A percentile compares a stretch with the other conserved stretches of the same genome.
Evolutionary conservation across 2,329 filamentous ascomycete genomes (phyloP).

Genomic region (Xylariaceae sp.): DNA sequence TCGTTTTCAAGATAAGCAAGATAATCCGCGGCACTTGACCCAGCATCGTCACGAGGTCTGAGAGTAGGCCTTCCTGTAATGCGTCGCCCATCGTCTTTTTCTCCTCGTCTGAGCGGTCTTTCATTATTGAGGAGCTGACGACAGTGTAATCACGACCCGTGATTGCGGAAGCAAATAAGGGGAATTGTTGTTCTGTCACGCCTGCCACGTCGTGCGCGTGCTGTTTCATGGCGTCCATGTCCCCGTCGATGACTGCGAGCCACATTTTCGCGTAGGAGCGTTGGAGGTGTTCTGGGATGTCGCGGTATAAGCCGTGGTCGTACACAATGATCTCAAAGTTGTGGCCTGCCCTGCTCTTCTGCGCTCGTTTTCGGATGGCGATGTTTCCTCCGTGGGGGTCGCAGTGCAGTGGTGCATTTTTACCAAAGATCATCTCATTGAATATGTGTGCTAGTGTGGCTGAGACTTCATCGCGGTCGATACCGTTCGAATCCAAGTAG

Average conservation of each 20-base stretch:
- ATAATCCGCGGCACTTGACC: conserved; percentile 90
- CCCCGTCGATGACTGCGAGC: conserved; percentile 90
- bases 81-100: conserved; percentile 83
- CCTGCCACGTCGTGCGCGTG: conserved; percentile 88
- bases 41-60: conserved; percentile 82
- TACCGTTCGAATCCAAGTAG: conserved; percentile 80
- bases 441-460: conserved; percentile 88
- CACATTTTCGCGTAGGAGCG: conserved; percentile 94
- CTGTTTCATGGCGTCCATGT: conserved; percentile 80
- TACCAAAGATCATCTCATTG: conserved; percentile 99
- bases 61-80: conserved; percentile 82
- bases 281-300: conserved; percentile 76
- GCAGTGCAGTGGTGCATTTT: conserved; percentile 85
- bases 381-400: conserved; percentile 97
- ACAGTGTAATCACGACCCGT: conserved; percentile 88
- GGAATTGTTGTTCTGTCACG: conserved; percentile 85
- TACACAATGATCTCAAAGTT: conserved; percentile 98
- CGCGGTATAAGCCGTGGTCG: conserved; percentile 93
- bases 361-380: conserved; percentile 76
- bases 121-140: conserved; percentile 58
- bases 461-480: conserved; percentile 93
- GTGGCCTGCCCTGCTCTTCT: conserved; percentile 51
- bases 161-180: conserved; percentile 92
- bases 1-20: conserved; percentile 93
- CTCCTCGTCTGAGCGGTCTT: conserved; percentile 68